Base-by-base conservation (phyloP, 140 eudicot species). In the Erigeron philadelphicus region DNA sequence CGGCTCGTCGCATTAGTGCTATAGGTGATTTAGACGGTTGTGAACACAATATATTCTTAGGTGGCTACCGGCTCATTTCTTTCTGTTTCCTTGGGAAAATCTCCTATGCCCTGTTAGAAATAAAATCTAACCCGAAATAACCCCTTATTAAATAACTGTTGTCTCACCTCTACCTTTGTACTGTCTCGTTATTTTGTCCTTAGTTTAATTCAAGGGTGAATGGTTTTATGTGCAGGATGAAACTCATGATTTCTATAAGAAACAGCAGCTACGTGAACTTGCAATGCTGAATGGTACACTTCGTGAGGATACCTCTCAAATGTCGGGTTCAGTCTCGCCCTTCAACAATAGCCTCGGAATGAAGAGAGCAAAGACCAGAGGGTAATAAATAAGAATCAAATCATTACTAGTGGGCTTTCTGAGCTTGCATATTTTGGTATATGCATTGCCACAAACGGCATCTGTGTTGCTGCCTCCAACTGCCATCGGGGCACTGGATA, bases 341-440 rank as follows among this genome's bases (percentile, higher is more conserved):
- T 93, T 93, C 86, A 76, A 88, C 75, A 87, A 81, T 82, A 93
- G 85, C 78, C 90, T 93, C 0, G 98, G 98, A 59, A 86, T 93
- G 96, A 93, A 93, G 84, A 93, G 98, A 78, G 98, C 98, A 59
- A 93, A 93, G 75, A 93, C 98, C 71, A 76, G 86, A 85, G 98
- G 85, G 70, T 93, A 74, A 89, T 40, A 44, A 23, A 40, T 71
- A 19, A 15, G 11, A 18, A 16, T 31, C 11, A 31, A 11, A 16
- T 65, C 11, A 68, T 42, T 45, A 65, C 69, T 63, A 52, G 52
- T 62, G 80, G 75, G 81, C 67, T 66, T 75, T 75, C 69, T 68
- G 76, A 81, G 92, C 84, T 79, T 77, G 81, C 77, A 70, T 79
- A 61, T 76, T 58, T 58, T 60, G 58, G 70, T 75, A 68, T 76